Percentiles rank a stretch among this genome's conserved stretches.
These are phyloP conservation scores for Prosopis cineraria DNA, from an alignment of 306 rosid species.

Conservation along the genomic window DNA sequence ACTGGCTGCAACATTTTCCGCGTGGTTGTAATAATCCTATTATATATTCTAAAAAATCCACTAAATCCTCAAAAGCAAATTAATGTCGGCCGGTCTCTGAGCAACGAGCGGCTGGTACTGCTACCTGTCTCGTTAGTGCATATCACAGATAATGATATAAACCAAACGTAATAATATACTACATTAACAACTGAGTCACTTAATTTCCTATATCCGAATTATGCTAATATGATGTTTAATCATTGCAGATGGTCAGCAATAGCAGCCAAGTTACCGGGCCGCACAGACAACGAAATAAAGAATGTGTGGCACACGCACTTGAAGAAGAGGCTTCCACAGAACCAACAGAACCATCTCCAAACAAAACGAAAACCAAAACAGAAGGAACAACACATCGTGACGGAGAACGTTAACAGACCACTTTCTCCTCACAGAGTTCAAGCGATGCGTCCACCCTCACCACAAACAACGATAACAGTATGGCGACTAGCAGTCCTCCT, in stretches of 20 bases:
- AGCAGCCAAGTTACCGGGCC: conserved; percentile 80
- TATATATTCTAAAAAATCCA: background rate
- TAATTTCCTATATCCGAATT: background rate
- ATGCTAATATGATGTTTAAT: background rate
- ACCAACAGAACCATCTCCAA: conserved; percentile 11
- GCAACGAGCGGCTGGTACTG: background rate
- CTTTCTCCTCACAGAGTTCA: conserved; percentile 57
- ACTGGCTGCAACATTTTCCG: conserved; percentile 33
- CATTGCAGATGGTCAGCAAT: conserved; percentile 84
- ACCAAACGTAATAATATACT: background rate
- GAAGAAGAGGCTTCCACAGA: conserved; percentile 65
- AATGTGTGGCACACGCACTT: conserved; percentile 95
- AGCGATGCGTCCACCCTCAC: conserved; percentile 52
- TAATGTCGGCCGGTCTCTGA: background rate
- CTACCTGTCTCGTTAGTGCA: background rate
- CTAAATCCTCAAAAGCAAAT: background rate
- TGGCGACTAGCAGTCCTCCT: background rate
- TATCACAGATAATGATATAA: background rate
- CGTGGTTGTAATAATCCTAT: background rate
- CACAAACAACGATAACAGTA: conserved; percentile 4
- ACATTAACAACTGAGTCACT: background rate
- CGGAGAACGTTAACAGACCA: conserved; percentile 2
- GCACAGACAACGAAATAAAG: conserved; percentile 91
- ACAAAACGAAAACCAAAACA: conserved; percentile 31
- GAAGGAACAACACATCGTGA: background rate